Evolutionary conservation across 2,329 filamentous ascomycete genomes (phyloP), one percentile per base, ranked within the genome.

Genomic region (Elsinoe arachidis): DNA sequence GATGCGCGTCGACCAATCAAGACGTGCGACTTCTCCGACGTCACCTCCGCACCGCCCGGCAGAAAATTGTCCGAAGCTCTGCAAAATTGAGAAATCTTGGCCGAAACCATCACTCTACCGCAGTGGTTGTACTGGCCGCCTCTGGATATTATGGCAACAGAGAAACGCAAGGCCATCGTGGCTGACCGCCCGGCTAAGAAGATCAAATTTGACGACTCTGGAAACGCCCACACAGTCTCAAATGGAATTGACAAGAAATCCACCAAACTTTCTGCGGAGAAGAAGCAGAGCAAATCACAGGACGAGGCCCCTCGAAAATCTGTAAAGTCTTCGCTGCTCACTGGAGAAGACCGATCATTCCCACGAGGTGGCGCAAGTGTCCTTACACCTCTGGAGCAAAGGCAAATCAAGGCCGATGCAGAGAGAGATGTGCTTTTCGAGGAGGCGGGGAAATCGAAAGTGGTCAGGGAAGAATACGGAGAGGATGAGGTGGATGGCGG

Each of bases 321-420:
- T 19, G 52, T 63, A 26, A 62, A 63, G 58, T 71, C 73, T 46
- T 78, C 77, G 19, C 71, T 82, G 15, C 69, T 84, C 64, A 76
- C 76, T 70, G 86, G 93, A 63, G 93, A 97, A 63, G 93, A 96
- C 69, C 85, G 85, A 34, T 79, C 92, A 44, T 99, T 99, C 67
- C 92, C 93, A 63, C 84, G 93, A 78, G 93, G 93, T 57, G 95
- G 93, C 43, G 92, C 84, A 55, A 95, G 89, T 68, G 80, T 96
- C 55, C 76, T 99, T 69, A 96, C 93, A 1, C 91, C 93, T 17
- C 77, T 99, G 54, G 93, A 99, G 71, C 88, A 95, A 69, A 96
- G 96, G 75, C 90, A 97, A 73, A 97, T 99, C 61, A 87, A 93
- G 66, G 86, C 95, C 59, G 87, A 97, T 72, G 93, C 93, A 46